Percentiles rank a stretch among this genome's conserved stretches.
phyloP scores from a whole-genome alignment of 2,329 filamentous ascomycete genomes.

The Pezicula carpinea region DNA sequence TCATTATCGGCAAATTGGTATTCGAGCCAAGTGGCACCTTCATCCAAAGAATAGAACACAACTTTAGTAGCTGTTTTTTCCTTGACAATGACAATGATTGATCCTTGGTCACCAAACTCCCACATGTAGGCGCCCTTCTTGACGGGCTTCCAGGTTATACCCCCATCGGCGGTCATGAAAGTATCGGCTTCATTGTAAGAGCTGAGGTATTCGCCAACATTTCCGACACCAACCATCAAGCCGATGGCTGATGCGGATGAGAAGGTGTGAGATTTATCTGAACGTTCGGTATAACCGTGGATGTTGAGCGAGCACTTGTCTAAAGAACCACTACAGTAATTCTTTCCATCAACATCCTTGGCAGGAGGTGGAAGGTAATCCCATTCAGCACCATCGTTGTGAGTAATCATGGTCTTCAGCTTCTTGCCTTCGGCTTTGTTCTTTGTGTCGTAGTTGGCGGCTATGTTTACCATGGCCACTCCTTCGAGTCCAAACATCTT shows the following conservation, averaged over 20 bases:
- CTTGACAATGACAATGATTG: constrained; percentile 82
- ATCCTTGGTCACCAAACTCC: constrained; percentile 95
- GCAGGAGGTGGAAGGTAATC: constrained; percentile 66
- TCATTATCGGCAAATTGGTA: constrained; percentile 69
- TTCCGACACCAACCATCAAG: constrained; percentile 85
- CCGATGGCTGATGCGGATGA: constrained; percentile 85
- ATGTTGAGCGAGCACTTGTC: constrained; percentile 82
- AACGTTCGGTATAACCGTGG: constrained; percentile 90
- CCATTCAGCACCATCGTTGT: constrained; percentile 95
- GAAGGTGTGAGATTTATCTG: constrained; percentile 77
- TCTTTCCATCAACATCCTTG: constrained; percentile 66
- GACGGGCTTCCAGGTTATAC: constrained; percentile 78
- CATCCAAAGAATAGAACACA: constrained; percentile 74
- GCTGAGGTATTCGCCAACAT: constrained; percentile 62
- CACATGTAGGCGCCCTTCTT: constrained; percentile 88
- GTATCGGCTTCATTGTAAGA: constrained; percentile 63
- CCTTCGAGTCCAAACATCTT: constrained; percentile 92
- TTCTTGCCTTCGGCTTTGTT: constrained; percentile 63
- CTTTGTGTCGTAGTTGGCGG: constrained; percentile 63
- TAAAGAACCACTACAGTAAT: constrained; percentile 61
- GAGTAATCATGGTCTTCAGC: constrained; percentile 86
- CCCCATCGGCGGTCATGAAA: constrained; percentile 88
- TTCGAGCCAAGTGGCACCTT: constrained; percentile 74
- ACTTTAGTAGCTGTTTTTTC: constrained; percentile 62
- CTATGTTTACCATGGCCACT: constrained; percentile 80